Percentiles rank a stretch among this genome's conserved stretches.
phyloP scores from a whole-genome alignment of 768 basidiomycete species.

The Rickenella mellea region DNA sequence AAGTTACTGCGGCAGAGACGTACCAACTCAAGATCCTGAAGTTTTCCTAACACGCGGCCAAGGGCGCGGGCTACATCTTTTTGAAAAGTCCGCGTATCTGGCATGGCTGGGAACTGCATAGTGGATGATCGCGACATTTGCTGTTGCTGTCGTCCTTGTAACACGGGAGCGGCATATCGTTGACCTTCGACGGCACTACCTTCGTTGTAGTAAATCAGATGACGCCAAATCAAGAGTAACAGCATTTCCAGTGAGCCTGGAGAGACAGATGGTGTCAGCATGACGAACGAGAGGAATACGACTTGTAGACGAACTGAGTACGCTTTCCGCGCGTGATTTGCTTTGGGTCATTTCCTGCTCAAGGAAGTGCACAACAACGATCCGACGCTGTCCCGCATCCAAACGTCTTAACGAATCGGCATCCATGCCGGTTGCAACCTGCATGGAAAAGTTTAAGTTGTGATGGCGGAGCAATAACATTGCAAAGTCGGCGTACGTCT shows the following conservation, averaged over 20 bases:
- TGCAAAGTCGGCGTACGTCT: constrained; percentile 36
- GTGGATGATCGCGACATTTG: constrained; percentile 32
- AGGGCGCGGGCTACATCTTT: constrained; percentile 48
- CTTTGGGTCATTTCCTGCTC: constrained; percentile 31
- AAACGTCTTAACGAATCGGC: constrained; percentile 52
- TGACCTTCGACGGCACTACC: constrained; percentile 21
- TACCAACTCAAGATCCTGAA: constrained; percentile 45
- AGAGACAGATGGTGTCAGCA: background rate
- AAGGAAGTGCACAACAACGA: constrained; percentile 55
- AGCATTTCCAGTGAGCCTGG: constrained; percentile 70
- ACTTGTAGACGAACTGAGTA: constrained; percentile 38
- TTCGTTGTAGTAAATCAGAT: constrained; percentile 52
- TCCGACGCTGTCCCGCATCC: constrained; percentile 59
- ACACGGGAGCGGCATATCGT: background rate
- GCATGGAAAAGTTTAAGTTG: background rate
- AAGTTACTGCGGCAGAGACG: constrained; percentile 12
- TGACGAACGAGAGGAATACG: background rate
- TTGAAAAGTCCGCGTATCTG: constrained; percentile 51
- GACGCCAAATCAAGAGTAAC: constrained; percentile 73
- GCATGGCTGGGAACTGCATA: constrained; percentile 46
- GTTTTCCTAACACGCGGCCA: constrained; percentile 41
- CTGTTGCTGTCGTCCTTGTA: constrained; percentile 18
- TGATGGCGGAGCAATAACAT: background rate
- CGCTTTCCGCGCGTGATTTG: constrained; percentile 38
- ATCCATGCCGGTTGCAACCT: constrained; percentile 40